phyloP scores from a whole-genome alignment of 2,329 filamentous ascomycete genomes.

The Zasmidium angulare region DNA sequence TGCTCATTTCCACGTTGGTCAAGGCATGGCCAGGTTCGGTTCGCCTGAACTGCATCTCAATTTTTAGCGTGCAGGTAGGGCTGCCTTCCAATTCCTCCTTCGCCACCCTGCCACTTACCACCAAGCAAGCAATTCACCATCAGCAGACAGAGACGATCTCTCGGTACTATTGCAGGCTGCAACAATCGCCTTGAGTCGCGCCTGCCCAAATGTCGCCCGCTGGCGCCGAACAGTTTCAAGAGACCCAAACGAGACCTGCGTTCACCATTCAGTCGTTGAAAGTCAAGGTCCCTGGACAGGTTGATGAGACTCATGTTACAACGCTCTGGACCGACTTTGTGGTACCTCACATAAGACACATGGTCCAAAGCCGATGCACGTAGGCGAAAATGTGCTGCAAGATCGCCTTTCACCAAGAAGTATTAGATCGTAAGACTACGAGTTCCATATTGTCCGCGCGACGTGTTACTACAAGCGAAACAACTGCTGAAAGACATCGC shows the following conservation, averaged over 20 bases:
- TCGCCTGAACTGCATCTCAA: neutral
- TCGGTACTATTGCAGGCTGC: neutral
- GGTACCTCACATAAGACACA: neutral
- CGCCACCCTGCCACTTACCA: neutral
- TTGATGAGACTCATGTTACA: neutral
- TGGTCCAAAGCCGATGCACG: neutral
- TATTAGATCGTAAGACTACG: too few relatives aligned
- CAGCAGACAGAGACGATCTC: too few relatives aligned
- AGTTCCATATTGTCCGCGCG: neutral
- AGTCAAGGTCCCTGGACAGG: neutral
- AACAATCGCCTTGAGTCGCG: neutral
- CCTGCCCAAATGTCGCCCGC: neutral
- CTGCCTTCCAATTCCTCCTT: neutral
- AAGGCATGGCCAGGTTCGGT: neutral
- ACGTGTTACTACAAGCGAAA: neutral
- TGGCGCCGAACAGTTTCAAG: neutral
- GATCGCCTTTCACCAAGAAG: too few relatives aligned
- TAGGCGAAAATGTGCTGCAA: too few relatives aligned
- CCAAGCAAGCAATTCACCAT: too few relatives aligned
- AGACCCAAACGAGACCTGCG: neutral
- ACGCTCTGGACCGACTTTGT: neutral
- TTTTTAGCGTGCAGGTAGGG: neutral
- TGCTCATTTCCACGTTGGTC: neutral
- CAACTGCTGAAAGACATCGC: neutral
- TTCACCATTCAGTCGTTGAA: neutral